phyloP scores from a whole-genome alignment of 163 green algal genomes.

The Volvox carteri region DNA sequence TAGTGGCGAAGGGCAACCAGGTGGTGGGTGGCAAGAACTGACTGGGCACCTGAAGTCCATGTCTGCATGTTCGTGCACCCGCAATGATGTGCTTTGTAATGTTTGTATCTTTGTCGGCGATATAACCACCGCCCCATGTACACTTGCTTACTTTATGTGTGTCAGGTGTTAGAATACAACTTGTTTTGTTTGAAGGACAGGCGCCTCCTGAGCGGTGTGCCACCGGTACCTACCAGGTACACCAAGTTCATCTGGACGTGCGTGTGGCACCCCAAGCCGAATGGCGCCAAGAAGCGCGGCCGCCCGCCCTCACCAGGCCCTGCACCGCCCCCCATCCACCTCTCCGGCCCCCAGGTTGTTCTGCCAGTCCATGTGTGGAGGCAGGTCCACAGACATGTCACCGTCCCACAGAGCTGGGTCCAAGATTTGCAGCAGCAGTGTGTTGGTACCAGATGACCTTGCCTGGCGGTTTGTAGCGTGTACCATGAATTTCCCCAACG shows the following conservation, averaged over 20 bases:
- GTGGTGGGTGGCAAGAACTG: too few relatives aligned
- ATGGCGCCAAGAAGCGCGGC: not conserved
- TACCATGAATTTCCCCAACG: too few relatives aligned
- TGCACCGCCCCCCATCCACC: conserved; percentile 52
- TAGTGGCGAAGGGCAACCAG: too few relatives aligned
- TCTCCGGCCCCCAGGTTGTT: conserved; percentile 47
- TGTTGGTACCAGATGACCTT: not conserved
- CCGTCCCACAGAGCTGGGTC: conserved; percentile 60
- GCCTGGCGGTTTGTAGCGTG: too few relatives aligned
- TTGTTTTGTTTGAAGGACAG: too few relatives aligned
- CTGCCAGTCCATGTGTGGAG: conserved; percentile 61
- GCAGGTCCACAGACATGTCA: conserved; percentile 7
- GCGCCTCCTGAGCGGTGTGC: too few relatives aligned
- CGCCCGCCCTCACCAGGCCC: not conserved
- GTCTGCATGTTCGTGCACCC: not conserved
- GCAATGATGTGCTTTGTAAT: not conserved
- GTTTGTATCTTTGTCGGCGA: not conserved
- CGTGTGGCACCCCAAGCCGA: not conserved
- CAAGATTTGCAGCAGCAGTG: conserved; percentile 37
- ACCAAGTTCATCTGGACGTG: not conserved
- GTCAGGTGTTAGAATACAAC: too few relatives aligned
- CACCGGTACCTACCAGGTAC: not conserved
- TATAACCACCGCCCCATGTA: too few relatives aligned
- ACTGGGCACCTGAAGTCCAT: too few relatives aligned
- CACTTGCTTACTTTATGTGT: too few relatives aligned